phyloP scores from a whole-genome alignment of 371 early-diverging fungal genomes.

The Circinella minor region DNA sequence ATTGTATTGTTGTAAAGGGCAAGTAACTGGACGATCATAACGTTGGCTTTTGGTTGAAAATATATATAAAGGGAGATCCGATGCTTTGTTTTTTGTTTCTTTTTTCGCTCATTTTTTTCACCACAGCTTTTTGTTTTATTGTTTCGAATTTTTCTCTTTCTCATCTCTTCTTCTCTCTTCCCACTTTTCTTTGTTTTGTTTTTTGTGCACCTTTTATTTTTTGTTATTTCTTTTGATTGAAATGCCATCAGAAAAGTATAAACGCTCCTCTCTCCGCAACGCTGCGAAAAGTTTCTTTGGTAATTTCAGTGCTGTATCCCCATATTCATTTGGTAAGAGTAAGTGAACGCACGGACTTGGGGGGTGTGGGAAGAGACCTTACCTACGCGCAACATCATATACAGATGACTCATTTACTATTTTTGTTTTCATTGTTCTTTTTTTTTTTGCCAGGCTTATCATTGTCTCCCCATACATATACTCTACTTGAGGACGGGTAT shows the following conservation, averaged over 20 bases:
- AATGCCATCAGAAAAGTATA: conserved; percentile 8
- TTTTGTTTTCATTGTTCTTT: too few species aligned
- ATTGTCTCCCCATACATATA: conserved; percentile 3
- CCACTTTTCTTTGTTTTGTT: not conserved
- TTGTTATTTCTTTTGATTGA: not conserved
- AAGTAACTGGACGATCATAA: not conserved
- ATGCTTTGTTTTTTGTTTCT: not conserved
- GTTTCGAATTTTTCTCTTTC: too few species aligned
- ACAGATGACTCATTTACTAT: too few species aligned
- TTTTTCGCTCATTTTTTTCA: conserved; percentile 1
- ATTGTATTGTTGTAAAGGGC: conserved; percentile 6
- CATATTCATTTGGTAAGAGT: conserved; percentile 11
- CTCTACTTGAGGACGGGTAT: not conserved
- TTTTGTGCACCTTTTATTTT: not conserved
- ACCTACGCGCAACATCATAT: too few species aligned
- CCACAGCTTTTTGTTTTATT: not conserved
- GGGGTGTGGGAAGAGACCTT: not conserved
- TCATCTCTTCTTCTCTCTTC: too few species aligned
- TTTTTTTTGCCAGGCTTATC: not conserved
- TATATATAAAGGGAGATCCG: not conserved
- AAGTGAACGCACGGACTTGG: conserved; percentile 4
- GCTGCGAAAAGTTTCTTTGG: conserved; percentile 11
- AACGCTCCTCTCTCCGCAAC: not conserved
- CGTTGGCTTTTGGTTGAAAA: not conserved
- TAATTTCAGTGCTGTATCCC: conserved; percentile 12